Conservation (phyloP, 176 grass and related monocot genomes). For the Puccinellia tenuiflora region DNA sequence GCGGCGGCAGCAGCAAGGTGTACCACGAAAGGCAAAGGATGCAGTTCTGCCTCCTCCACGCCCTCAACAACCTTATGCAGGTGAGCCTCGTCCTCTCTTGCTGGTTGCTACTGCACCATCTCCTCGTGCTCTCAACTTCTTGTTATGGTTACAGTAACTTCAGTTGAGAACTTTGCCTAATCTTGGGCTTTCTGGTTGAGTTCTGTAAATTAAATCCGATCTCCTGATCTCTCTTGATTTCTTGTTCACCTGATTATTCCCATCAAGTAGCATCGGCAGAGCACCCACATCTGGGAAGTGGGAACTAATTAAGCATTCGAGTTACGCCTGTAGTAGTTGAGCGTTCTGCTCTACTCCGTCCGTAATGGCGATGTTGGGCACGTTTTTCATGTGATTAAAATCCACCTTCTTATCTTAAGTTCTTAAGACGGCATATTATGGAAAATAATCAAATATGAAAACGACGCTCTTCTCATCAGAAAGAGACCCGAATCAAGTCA, state of each 20-base stretch:
- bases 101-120: neutral
- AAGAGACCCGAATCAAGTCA: neutral
- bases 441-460: neutral
- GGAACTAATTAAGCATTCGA: neutral
- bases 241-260: neutral
- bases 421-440: neutral
- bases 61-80: slow-evolving; percentile 96
- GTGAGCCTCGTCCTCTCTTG: slow-evolving; percentile 6
- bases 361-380: neutral
- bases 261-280: neutral
- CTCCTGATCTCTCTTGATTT: neutral
- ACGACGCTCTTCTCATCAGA: neutral
- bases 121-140: neutral
- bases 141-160: neutral
- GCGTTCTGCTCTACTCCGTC: neutral
- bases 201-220: neutral
- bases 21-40: slow-evolving; percentile 82
- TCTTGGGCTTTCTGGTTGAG: neutral
- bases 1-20: neutral
- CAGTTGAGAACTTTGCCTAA: neutral
- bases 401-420: neutral
- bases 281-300: neutral
- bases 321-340: slow-evolving; percentile 13
- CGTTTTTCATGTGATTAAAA: slow-evolving; percentile 5
- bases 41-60: slow-evolving; percentile 88